These are phyloP conservation scores for Penicillium sp. DNA, from an alignment of 2,329 filamentous ascomycete genomes.

Conservation along the genomic window DNA sequence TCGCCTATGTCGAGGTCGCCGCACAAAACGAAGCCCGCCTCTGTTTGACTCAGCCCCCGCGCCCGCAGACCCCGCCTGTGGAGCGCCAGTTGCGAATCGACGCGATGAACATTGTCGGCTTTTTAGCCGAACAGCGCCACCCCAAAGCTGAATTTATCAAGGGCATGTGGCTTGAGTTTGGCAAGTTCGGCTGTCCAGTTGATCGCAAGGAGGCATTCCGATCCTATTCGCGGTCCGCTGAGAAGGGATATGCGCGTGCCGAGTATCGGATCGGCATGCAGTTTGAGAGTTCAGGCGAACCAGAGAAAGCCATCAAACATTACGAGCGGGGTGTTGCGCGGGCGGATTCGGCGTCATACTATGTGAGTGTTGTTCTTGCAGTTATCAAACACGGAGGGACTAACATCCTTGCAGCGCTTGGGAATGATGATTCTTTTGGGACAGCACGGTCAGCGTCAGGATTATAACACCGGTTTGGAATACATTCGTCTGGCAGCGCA, in stretches of 20 bases:
- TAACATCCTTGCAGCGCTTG: constrained; percentile 59
- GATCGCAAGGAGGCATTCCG: constrained; percentile 94
- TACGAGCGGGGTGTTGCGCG: constrained; percentile 77
- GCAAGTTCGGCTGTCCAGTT: constrained; percentile 82
- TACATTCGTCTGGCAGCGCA: constrained; percentile 80
- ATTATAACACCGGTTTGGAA: constrained; percentile 72
- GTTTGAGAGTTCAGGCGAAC: constrained; percentile 91
- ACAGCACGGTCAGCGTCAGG: constrained; percentile 84
- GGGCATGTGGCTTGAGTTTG: constrained; percentile 97
- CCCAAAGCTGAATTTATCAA: constrained; percentile 91
- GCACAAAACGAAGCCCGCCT: constrained; percentile 72
- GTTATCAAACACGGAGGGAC: constrained; percentile 9
- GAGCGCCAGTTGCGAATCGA: constrained; percentile 86
- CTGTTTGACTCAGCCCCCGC: constrained; percentile 53
- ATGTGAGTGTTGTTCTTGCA: constrained; percentile 41
- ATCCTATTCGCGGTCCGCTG: constrained; percentile 79
- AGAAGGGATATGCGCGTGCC: constrained; percentile 79
- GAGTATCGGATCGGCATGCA: constrained; percentile 99
- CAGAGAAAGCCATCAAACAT: constrained; percentile 83
- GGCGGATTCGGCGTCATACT: constrained; percentile 82
- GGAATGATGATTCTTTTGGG: constrained; percentile 97
- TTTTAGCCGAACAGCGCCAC: constrained; percentile 85
- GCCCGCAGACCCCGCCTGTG: constrained; percentile 75
- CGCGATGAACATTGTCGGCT: constrained; percentile 85
- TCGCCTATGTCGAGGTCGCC: constrained; percentile 82